Evolutionary conservation across 2,329 filamentous ascomycete species (phyloP).

Genomic region (Claviceps sp.): DNA sequence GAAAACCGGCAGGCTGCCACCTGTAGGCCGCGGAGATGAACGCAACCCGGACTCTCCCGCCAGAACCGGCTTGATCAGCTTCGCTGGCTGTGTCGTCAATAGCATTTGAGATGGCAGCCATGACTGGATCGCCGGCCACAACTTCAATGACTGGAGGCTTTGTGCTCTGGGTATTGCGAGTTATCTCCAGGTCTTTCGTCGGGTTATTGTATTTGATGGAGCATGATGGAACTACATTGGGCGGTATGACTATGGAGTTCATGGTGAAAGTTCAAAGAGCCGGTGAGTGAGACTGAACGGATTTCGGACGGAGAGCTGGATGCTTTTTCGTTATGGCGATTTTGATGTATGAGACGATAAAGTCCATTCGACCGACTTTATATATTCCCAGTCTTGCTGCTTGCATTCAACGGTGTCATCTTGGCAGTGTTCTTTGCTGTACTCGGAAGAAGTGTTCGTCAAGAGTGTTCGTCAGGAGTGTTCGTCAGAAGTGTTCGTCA

Average conservation of each 20-base stretch:
- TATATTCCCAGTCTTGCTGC: constrained; percentile 3
- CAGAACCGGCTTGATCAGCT: constrained; percentile 19
- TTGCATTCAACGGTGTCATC: too few species aligned
- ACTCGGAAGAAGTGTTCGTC: too few species aligned
- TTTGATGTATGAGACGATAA: constrained; percentile 2
- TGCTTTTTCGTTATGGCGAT: constrained; percentile 2
- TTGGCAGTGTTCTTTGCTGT: too few species aligned
- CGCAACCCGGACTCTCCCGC: constrained; percentile 33
- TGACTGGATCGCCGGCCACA: constrained; percentile 44
- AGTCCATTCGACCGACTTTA: constrained; percentile 1
- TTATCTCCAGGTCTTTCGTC: constrained; percentile 30
- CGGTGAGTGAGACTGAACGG: not conserved
- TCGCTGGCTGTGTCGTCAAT: constrained; percentile 21
- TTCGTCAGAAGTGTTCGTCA: too few species aligned
- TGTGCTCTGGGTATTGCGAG: constrained; percentile 20
- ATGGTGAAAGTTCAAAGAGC: constrained; percentile 43
- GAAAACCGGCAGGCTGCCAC: constrained; percentile 65
- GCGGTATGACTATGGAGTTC: constrained; percentile 51
- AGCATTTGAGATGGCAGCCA: constrained; percentile 45
- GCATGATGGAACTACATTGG: constrained; percentile 38
- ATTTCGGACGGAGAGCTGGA: not conserved
- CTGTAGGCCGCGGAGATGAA: constrained; percentile 66
- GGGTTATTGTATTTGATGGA: constrained; percentile 46
- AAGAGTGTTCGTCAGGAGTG: too few species aligned
- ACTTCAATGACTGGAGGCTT: constrained; percentile 36